Percentiles rank a stretch among this genome's conserved stretches.
Conservation (phyloP, 2,329 filamentous ascomycete genomes). For the Talaromyces sp. region DNA sequence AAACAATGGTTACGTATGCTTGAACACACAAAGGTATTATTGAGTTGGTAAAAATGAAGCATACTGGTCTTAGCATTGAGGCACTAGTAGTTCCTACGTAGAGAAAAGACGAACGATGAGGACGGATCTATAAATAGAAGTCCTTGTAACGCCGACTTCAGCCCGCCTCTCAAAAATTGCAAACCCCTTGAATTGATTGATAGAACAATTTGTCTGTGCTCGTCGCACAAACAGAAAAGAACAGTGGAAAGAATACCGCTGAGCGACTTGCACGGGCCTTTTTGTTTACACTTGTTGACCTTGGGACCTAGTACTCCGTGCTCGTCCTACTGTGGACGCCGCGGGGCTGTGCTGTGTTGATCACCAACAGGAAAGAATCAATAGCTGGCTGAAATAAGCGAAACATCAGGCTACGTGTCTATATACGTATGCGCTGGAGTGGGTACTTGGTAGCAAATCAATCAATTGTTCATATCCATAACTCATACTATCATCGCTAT, state of each 20-base stretch:
- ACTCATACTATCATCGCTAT: neutral
- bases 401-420: neutral
- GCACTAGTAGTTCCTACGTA: neutral
- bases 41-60: neutral
- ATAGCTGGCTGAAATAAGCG: neutral
- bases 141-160: neutral
- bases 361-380: neutral
- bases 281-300: neutral
- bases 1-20: too few relatives aligned
- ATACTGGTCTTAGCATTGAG: neutral
- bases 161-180: neutral
- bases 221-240: neutral
- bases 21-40: neutral
- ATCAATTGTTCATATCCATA: neutral
- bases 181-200: neutral
- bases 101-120: neutral
- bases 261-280: neutral
- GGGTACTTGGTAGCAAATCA: neutral
- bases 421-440: neutral
- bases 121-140: constrained; percentile 2
- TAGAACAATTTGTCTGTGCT: neutral
- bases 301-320: neutral
- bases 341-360: constrained; percentile 1
- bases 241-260: neutral
- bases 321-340: neutral